Evolutionary conservation across 176 grass and related monocot genomes (phyloP), one percentile per base, ranked within the genome.

Genomic region (Paspalum notatum): DNA sequence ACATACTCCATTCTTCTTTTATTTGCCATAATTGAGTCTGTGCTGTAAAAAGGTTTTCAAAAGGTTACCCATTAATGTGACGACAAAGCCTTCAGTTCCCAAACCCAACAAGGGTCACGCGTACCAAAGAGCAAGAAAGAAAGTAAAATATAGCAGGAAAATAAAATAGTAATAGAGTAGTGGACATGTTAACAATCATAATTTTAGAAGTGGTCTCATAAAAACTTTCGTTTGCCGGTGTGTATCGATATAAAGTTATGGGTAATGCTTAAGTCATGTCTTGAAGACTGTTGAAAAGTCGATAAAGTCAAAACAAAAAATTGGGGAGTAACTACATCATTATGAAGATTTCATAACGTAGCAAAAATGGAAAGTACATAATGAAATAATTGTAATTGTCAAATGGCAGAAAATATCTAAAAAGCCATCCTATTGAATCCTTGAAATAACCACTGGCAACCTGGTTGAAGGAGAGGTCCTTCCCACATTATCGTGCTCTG

Each of bases 401-500:
- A 75, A 21, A 71, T 2, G 8, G 8, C 11, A 50, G 12, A 20
- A 40, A 74, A 50, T 24, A 81, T 25, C 41, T 49, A 49, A 27
- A 57, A 69, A 37, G 11, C 6, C 18, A 66, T 68, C 43, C 9
- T 53, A 48, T 41, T 75, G 53, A 71, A 74, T 58, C 76, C 47
- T 76, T 63, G 12, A 63, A 52, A 75, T 51, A 85, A 81, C 6
- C 38, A 18, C 46, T 41, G 45, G 57, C 68, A 68, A 94, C 82
- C 85, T 90, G 55, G 57, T 77, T 66, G 89, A 86, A 76, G 85
- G 79, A 84, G 87, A 92, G 48, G 48, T 68, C 63, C 40, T 84
- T 43, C 85, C 89, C 43, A 73, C 20, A 18, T 79, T 92, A 40
- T 88, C 87, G 56, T 84, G 85, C 54, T 92, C 94, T 67, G 58